Percentiles rank a stretch among this genome's conserved stretches.
Conservation (phyloP, 1,284 basidiomycete genomes). For the Anthracocystis setariae region DNA sequence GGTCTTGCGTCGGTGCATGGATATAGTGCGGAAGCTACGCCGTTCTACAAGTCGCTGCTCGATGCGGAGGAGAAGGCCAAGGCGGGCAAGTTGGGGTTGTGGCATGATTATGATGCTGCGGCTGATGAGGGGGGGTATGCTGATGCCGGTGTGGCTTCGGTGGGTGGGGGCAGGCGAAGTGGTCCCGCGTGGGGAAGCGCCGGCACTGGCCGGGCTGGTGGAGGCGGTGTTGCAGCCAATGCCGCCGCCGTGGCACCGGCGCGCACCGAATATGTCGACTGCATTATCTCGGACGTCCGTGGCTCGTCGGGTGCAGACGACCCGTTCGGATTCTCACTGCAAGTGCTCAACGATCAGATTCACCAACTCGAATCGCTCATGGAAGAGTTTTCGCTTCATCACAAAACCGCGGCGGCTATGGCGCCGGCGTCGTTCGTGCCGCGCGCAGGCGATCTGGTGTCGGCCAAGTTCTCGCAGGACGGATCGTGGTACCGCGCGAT, state of each 20-base stretch:
- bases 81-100: slow-evolving; percentile 80
- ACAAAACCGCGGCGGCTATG: slow-evolving; percentile 27
- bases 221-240: slow-evolving; percentile 3
- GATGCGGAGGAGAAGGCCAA: slow-evolving; percentile 77
- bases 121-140: slow-evolving; percentile 35
- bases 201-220: slow-evolving; percentile 11
- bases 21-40: slow-evolving; percentile 83
- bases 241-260: slow-evolving; percentile 47
- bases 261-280: slow-evolving; percentile 84
- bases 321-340: slow-evolving; percentile 87
- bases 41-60: slow-evolving; percentile 81
- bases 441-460: slow-evolving; percentile 82
- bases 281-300: slow-evolving; percentile 89
- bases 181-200: slow-evolving; percentile 25
- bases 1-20: slow-evolving; percentile 84
- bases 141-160: slow-evolving; percentile 1
- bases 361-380: slow-evolving; percentile 86
- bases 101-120: slow-evolving; percentile 71
- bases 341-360: slow-evolving; percentile 72
- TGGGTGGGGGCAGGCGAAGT: slow-evolving; percentile 7
- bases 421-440: slow-evolving; percentile 76
- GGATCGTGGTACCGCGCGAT: slow-evolving; percentile 62
- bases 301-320: slow-evolving; percentile 72
- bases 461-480: slow-evolving; percentile 72
- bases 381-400: slow-evolving; percentile 79